Percentiles rank a stretch among this genome's conserved stretches.
These are phyloP conservation scores for Aspergillus ochraceoroseus DNA, from an alignment of 2,329 filamentous ascomycete genomes.

Conservation along the genomic window DNA sequence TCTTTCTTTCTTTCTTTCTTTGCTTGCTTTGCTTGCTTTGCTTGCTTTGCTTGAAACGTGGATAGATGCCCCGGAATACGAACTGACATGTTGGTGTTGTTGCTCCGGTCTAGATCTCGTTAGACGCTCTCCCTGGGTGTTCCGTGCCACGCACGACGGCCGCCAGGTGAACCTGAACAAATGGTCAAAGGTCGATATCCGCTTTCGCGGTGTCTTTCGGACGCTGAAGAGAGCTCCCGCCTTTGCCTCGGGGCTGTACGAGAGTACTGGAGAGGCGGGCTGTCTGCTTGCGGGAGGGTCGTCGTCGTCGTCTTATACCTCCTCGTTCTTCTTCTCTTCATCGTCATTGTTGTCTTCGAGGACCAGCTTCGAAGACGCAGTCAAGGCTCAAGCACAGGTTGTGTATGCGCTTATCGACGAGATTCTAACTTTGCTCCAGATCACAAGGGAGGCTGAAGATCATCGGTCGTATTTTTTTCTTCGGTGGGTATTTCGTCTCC, in stretches of 20 bases:
- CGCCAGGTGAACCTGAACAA: conserved; percentile 17
- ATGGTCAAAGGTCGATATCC: conserved; percentile 25
- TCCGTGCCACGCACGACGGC: conserved; percentile 20
- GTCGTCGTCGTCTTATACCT: neutral
- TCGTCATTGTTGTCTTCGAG: neutral
- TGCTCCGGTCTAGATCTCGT: conserved; percentile 22
- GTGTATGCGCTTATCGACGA: conserved; percentile 27
- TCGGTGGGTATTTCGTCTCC: conserved; percentile 16
- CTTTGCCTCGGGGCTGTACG: conserved; percentile 21
- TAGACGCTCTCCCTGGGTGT: conserved; percentile 23
- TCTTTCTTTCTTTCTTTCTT: neutral
- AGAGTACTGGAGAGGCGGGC: too few relatives aligned
- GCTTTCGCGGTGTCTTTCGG: conserved; percentile 25
- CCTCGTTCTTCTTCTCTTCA: too few relatives aligned
- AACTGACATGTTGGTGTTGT: too few relatives aligned
- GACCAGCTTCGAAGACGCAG: conserved; percentile 9
- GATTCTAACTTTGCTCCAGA: conserved; percentile 17
- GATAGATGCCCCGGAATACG: too few relatives aligned
- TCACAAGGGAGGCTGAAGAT: conserved; percentile 13
- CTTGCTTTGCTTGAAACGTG: too few relatives aligned
- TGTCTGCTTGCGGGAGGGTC: neutral
- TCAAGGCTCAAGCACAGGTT: conserved; percentile 21
- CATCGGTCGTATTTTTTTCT: conserved; percentile 16
- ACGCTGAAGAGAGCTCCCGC: conserved; percentile 23
- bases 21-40: too few relatives aligned